These are phyloP conservation scores for Sporothrix sp. DNA, from an alignment of 2,329 filamentous ascomycete genomes.

Conservation along the genomic window DNA sequence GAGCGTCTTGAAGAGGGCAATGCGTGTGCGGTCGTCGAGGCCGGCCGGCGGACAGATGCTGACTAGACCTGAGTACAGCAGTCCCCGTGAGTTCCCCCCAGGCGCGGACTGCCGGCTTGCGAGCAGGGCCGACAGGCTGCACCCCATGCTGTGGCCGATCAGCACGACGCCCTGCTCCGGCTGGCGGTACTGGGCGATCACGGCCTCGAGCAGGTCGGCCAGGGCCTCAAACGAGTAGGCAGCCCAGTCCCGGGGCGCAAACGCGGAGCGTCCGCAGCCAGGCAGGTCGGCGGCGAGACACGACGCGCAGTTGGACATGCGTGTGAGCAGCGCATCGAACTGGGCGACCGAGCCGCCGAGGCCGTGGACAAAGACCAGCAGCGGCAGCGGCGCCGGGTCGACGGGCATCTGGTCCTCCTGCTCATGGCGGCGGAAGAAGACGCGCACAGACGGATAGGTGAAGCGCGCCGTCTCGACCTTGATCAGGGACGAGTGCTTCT, in stretches of 20 bases:
- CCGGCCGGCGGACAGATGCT: conserved; percentile 70
- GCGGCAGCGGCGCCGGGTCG: conserved; percentile 62
- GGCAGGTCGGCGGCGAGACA: conserved; percentile 85
- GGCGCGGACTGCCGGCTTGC: conserved; percentile 42
- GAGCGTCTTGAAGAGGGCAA: conserved; percentile 43
- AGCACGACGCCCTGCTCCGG: conserved; percentile 65
- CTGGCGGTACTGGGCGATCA: conserved; percentile 66
- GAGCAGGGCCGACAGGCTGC: conserved; percentile 63
- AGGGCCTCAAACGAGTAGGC: conserved; percentile 74
- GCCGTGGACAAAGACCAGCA: conserved; percentile 87
- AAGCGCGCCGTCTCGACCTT: conserved; percentile 62
- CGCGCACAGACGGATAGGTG: conserved; percentile 65
- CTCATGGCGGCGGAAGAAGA: conserved; percentile 74
- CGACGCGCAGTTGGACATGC: conserved; percentile 70
- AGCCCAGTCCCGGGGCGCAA: conserved; percentile 58
- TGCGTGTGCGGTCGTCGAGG: conserved; percentile 46
- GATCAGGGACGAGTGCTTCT: conserved; percentile 61
- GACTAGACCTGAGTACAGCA: conserved; percentile 51
- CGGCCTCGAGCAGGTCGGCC: conserved; percentile 60
- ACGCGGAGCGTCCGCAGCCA: conserved; percentile 75
- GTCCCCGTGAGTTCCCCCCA: too few relatives aligned
- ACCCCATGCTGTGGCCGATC: conserved; percentile 86
- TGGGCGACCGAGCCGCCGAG: conserved; percentile 87
- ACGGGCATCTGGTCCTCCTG: conserved; percentile 73
- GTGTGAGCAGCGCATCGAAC: conserved; percentile 71